Conservation (phyloP, 2,329 filamentous ascomycete species). For the Verticillium isaacii region DNA sequence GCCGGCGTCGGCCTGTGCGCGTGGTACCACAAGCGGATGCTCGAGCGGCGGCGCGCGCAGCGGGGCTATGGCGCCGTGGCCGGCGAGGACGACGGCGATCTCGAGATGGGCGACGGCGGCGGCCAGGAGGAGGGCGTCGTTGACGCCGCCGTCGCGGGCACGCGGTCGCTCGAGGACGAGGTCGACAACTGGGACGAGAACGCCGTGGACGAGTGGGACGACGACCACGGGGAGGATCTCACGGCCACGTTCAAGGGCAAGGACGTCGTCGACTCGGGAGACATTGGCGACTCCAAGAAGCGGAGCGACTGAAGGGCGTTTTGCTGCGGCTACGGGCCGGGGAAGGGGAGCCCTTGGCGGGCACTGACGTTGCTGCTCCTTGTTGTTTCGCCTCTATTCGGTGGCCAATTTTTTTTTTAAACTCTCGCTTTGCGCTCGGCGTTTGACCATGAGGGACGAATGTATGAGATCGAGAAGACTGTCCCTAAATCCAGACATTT, state of each 20-base stretch:
- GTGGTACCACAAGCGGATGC: slow-evolving; percentile 94
- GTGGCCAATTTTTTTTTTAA: background rate
- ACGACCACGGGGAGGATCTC: slow-evolving; percentile 33
- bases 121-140: slow-evolving; percentile 64
- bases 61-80: slow-evolving; percentile 69
- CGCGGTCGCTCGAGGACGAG: slow-evolving; percentile 64
- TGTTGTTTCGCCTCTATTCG: background rate
- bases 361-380: background rate
- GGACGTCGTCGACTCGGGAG: slow-evolving; percentile 20
- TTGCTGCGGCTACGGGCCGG: slow-evolving; percentile 1
- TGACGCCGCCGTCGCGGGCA: slow-evolving; percentile 22
- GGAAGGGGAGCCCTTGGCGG: no score
- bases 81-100: slow-evolving; percentile 49
- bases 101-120: slow-evolving; percentile 65
- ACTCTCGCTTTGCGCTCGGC: background rate
- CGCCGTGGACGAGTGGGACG: slow-evolving; percentile 52
- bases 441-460: no score
- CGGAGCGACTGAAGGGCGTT: slow-evolving; percentile 10
- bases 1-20: slow-evolving; percentile 68
- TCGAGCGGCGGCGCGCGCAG: slow-evolving; percentile 74
- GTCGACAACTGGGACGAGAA: slow-evolving; percentile 96
- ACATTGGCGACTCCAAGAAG: slow-evolving; percentile 21
- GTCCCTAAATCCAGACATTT: no score
- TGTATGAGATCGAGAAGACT: no score
- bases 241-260: slow-evolving; percentile 16